Base-by-base conservation (phyloP, 208 protist species). In the Wallacemonas sp. region DNA sequence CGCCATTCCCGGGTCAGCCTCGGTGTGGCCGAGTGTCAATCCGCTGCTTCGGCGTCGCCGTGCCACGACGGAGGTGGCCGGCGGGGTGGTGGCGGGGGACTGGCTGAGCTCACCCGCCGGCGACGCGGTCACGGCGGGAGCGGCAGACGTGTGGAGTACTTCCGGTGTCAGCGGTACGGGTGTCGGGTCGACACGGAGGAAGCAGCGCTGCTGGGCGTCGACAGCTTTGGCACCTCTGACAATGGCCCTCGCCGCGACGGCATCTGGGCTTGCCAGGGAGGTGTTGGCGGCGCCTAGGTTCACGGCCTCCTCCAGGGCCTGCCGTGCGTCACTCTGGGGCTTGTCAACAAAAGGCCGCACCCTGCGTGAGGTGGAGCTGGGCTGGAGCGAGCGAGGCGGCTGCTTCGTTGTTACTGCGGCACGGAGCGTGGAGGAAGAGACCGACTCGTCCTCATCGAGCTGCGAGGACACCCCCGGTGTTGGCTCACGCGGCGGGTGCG, bases 311-410 rank as follows among this genome's bases (percentile, higher is more conserved):
- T 58, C 51, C 14, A 58, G 34, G 8, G 33, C 51, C 8, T 58
- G 51, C 8, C 51, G 51, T 3, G 51, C 51, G 4, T 58, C 31
- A 17, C 28, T 58, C 31, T 58, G 51, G 3, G 51, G 51, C 51
- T 58, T 58, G 12, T 58, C 51, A 4, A 58, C 51, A 8, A 58
- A 6, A 21, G 51, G 51, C 3, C 51, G 51, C 31, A 58, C 51
- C 30, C 51, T 26, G 0, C 51, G 51, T 9, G 6, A 24, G n/a
- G 51, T 38, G 12, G 21, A 11, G 4, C 30, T 42, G 30, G 51
- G 4, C 26, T 6, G 51, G 9, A 58, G 0, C 17, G 51, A 58
- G 51, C 51, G 51, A 15, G 51, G 51, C 17, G 51, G 51, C n/a
- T 58, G 51, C 30, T 58, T 58, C 28, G 51, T 58, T 19, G 51